phyloP scores from a whole-genome alignment of 176 grass and related monocot species.

The Aegilops speltoides region DNA sequence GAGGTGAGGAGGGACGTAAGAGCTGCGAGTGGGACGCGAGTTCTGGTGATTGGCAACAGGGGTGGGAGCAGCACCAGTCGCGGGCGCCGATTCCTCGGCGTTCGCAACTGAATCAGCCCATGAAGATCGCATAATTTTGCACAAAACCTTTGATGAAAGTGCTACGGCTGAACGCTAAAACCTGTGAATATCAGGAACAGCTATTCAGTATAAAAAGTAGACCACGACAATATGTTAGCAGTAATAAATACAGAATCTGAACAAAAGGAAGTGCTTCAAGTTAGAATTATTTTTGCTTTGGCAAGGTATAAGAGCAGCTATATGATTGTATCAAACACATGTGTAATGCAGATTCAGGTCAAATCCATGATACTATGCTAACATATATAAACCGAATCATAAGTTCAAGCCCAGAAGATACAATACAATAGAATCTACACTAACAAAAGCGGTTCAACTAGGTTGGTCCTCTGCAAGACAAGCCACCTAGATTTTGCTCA shows the following conservation, averaged over 20 bases:
- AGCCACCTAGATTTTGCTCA: neutral
- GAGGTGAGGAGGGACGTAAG: conserved; percentile 90
- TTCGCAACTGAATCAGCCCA: conserved; percentile 99
- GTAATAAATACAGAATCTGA: neutral
- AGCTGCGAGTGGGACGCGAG: conserved; percentile 42
- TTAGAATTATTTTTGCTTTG: too few relatives aligned
- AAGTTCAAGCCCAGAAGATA: neutral
- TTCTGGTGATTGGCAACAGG: conserved; percentile 40
- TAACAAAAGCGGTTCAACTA: neutral
- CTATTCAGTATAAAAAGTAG: neutral
- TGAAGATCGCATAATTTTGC: conserved; percentile 98
- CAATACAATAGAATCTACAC: neutral
- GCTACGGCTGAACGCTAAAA: conserved; percentile 26
- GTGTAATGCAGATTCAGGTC: neutral
- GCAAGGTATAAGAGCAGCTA: neutral
- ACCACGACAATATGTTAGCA: neutral
- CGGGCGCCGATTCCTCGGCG: conserved; percentile 92
- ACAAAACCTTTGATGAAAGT: conserved; percentile 26
- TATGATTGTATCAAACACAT: neutral
- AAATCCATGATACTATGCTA: too few relatives aligned
- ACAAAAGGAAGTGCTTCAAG: neutral
- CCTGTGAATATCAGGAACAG: conserved; percentile 16
- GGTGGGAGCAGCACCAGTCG: conserved; percentile 31
- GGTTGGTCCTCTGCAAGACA: neutral
- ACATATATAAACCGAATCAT: neutral